These are phyloP conservation scores for Leccinellum rugosiceps DNA, from an alignment of 768 basidiomycete species.

Conservation along the genomic window DNA sequence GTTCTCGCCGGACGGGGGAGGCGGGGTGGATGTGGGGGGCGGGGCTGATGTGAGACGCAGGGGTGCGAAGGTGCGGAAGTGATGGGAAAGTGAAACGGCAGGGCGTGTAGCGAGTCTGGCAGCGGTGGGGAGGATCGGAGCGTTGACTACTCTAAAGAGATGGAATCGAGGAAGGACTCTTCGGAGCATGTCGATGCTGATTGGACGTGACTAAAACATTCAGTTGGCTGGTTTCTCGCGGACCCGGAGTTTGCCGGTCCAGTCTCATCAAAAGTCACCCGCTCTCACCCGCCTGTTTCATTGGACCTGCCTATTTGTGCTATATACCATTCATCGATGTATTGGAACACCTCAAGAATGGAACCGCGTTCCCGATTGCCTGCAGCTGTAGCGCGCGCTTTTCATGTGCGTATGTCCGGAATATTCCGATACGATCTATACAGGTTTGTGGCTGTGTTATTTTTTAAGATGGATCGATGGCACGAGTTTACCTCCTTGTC, in stretches of 20 bases:
- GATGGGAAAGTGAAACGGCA: constrained; percentile 32
- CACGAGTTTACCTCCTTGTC: constrained; percentile 10
- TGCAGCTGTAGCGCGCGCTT: background rate
- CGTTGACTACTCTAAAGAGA: constrained; percentile 40
- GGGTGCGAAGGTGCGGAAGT: constrained; percentile 48
- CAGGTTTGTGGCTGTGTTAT: constrained; percentile 23
- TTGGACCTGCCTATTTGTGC: background rate
- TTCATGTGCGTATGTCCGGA: constrained; percentile 1
- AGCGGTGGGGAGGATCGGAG: constrained; percentile 50
- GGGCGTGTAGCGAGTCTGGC: constrained; percentile 33
- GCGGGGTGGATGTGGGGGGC: constrained; percentile 22
- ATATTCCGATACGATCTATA: constrained; percentile 17
- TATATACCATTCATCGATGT: background rate
- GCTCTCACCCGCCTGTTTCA: background rate
- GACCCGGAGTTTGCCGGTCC: background rate
- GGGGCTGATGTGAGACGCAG: constrained; percentile 36
- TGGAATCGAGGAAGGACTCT: constrained; percentile 43
- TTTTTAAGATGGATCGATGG: constrained; percentile 11
- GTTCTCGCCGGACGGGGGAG: constrained; percentile 11
- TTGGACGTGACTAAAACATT: background rate
- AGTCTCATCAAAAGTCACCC: background rate
- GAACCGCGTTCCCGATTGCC: background rate
- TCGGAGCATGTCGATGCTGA: constrained; percentile 30
- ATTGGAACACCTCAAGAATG: background rate
- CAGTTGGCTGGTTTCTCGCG: background rate